phyloP scores from a whole-genome alignment of 139 green algal species.

The Chlorella sp. region DNA sequence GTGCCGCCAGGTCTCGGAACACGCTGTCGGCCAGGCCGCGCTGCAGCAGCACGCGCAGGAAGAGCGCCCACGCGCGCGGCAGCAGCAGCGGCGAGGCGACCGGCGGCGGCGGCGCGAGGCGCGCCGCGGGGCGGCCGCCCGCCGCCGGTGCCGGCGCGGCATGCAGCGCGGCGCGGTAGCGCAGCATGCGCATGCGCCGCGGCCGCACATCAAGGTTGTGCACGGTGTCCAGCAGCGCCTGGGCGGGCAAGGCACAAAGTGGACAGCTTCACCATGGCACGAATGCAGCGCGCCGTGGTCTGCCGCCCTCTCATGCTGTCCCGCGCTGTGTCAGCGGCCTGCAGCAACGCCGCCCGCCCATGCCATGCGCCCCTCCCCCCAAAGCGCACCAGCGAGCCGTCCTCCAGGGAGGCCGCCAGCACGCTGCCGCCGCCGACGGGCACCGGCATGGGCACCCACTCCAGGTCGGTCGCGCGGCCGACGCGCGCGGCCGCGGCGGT shows the following conservation, averaged over 20 bases:
- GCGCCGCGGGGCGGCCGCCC: neutral
- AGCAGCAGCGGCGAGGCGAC: constrained; percentile 63
- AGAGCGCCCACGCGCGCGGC: constrained; percentile 59
- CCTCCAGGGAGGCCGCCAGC: constrained; percentile 48
- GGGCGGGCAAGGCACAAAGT: too few species aligned
- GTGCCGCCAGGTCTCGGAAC: neutral
- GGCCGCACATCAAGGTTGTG: constrained; percentile 29
- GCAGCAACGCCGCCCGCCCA: too few species aligned
- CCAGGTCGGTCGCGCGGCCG: constrained; percentile 54
- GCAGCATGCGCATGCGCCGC: constrained; percentile 17
- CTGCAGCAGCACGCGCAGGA: constrained; percentile 79
- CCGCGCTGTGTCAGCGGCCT: too few species aligned
- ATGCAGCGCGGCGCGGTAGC: constrained; percentile 15
- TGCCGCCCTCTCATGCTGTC: too few species aligned
- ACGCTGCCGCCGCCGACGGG: constrained; percentile 43
- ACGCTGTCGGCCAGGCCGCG: constrained; percentile 6
- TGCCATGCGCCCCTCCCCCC: too few species aligned
- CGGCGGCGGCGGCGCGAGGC: constrained; percentile 32
- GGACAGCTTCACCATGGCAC: too few species aligned
- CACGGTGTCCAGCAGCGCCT: constrained; percentile 47
- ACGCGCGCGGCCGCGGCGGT: constrained; percentile 25
- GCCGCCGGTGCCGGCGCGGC: neutral
- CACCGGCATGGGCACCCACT: constrained; percentile 59
- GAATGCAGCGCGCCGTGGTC: too few species aligned
- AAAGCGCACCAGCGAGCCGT: constrained; percentile 56